Evolutionary conservation across 306 rosid genomes (phyloP), one percentile per base, ranked within the genome.

Genomic region (Dalbergia oliveri): DNA sequence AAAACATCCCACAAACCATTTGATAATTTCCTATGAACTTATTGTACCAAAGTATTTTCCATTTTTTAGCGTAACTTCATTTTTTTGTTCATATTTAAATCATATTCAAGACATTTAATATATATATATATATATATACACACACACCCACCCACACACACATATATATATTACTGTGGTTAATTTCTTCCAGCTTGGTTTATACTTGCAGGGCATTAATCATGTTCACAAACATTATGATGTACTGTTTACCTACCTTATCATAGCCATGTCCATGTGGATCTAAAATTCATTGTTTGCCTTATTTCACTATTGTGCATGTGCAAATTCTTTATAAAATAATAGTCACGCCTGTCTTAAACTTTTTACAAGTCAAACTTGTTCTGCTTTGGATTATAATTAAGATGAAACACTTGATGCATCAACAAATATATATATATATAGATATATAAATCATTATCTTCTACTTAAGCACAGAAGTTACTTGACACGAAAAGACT

Each of bases 241-340:
- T 73, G 58, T 15, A n/a, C n/a, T 57, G 23, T 21, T 57, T 41
- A 73, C 43, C 23, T 39, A 61, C 44, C 67, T 9, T 73, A 18
- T 26, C 45, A 70, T 26, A 60, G 26, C 53, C 5, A 0, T 34
- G 45, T 43, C 31, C 61, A 34, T 63, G 16, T 69, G 69, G 9
- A 78, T 57, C 11, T 1, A 47, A 2, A 11, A 11, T 63, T 54
- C 19, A 16, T 54, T 73, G 53, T 31, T 43, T 73, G 61, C 75
- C 53, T 63, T n/a, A 15, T n/a, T 18, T 18, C 73, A 65, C 43
- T 64, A 31, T 80, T 53, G 5, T 61, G 72, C 78, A 79, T 71
- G 66, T 64, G 68, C 75, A 56, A 65, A 54, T 73, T 65, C 50
- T 62, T 71, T 47, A 79, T 19, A 3, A 72, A 63, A 56, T 60